These are phyloP conservation scores for Skeletonema tropicum DNA, from an alignment of 108 stramenopile species.

Conservation along the genomic window DNA sequence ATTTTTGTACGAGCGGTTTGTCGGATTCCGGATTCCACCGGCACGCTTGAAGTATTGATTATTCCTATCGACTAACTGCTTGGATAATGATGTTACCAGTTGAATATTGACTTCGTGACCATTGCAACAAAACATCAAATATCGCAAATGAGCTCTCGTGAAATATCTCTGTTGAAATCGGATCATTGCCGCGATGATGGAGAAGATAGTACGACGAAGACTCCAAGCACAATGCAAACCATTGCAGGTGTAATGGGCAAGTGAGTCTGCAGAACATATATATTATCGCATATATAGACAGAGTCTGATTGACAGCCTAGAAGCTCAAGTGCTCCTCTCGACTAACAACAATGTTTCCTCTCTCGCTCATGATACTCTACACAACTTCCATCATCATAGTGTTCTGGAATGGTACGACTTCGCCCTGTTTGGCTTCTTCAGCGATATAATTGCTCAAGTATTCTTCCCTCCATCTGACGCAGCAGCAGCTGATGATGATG, in stretches of 20 bases:
- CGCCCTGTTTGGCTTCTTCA: slow-evolving; percentile 54
- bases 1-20: no score
- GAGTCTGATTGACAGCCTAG: no score
- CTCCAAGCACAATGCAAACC: slow-evolving; percentile 24
- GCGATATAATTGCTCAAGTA: slow-evolving; percentile 29
- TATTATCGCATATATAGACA: no score
- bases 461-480: slow-evolving; percentile 47
- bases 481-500: slow-evolving; percentile 3
- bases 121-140: no score
- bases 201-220: background rate
- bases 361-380: background rate
- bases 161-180: background rate
- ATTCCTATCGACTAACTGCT: no score
- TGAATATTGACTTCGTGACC: no score
- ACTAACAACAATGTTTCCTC: no score
- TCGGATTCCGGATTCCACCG: no score
- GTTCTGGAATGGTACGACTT: slow-evolving; percentile 64
- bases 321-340: no score
- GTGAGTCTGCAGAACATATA: background rate
- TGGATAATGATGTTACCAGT: no score
- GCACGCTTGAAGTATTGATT: no score
- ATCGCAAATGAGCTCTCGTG: background rate
- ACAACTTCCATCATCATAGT: background rate
- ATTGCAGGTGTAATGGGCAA: slow-evolving; percentile 35
- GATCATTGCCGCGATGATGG: no score